Percentiles rank a stretch among this genome's conserved stretches.
Evolutionary conservation across 345 rosid genomes (phyloP).

Genomic region (Rhizophora apiculata): DNA sequence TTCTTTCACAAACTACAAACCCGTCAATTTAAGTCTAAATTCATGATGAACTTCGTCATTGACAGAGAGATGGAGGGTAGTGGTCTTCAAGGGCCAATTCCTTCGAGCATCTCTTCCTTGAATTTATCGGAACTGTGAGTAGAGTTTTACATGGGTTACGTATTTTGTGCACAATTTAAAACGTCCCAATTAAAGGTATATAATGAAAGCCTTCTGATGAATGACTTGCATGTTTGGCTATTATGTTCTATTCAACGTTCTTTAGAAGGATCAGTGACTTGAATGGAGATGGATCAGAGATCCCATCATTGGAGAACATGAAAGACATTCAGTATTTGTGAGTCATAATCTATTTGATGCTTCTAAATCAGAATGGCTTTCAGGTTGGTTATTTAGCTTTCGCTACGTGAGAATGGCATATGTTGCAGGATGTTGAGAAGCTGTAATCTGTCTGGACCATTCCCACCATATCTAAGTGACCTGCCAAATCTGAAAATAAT

Average conservation of each 20-base stretch:
- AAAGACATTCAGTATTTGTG: not conserved
- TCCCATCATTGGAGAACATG: not conserved
- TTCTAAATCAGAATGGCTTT: not conserved
- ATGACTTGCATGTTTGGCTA: too few species aligned
- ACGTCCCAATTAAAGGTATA: not conserved
- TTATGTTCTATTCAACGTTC: not conserved
- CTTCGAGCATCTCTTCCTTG: conserved; percentile 7
- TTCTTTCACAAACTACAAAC: not conserved
- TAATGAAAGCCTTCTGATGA: too few species aligned
- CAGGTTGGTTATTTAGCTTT: not conserved
- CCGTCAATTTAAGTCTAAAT: too few species aligned
- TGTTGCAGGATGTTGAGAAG: conserved; percentile 14
- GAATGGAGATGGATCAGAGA: conserved; percentile 11
- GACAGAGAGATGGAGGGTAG: conserved; percentile 18
- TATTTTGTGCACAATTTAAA: not conserved
- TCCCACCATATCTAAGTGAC: not conserved
- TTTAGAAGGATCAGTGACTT: conserved; percentile 16
- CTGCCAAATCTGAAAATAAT: conserved; percentile 2
- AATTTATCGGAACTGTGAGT: conserved; percentile 15
- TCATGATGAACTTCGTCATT: not conserved
- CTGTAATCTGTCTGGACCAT: conserved; percentile 14
- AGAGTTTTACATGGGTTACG: not conserved
- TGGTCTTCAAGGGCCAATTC: conserved; percentile 24
- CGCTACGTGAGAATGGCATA: not conserved
- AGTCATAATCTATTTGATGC: not conserved